Conservation (phyloP, 495 filamentous ascomycete genomes). For the Penicillium pancosmium region DNA sequence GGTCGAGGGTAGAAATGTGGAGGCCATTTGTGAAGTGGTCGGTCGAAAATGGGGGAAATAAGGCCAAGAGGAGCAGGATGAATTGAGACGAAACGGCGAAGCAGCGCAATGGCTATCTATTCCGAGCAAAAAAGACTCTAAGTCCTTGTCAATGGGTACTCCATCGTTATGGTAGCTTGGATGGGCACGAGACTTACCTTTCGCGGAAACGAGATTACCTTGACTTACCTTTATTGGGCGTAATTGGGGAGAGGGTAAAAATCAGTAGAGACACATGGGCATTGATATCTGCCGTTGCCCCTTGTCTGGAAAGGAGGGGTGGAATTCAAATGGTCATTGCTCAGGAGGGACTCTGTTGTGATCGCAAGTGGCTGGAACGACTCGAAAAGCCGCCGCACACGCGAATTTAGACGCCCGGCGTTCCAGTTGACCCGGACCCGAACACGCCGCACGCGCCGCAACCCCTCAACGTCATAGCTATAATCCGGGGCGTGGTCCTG, state of each 20-base stretch:
- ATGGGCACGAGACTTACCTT: conserved; percentile 15
- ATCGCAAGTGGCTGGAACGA: conserved; percentile 19
- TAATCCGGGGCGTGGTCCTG: conserved; percentile 10
- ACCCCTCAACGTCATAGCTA: conserved; percentile 36
- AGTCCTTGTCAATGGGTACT: background rate
- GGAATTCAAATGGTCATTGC: conserved; percentile 16
- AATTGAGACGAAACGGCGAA: background rate
- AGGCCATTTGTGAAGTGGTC: conserved; percentile 37
- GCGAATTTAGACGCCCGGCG: conserved; percentile 21
- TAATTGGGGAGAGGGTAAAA: background rate
- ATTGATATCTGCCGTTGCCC: background rate
- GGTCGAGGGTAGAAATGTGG: conserved; percentile 53
- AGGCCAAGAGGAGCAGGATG: background rate
- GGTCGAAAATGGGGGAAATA: background rate
- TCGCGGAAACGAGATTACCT: background rate
- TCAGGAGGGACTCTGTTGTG: conserved; percentile 24
- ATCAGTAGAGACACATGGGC: conserved; percentile 7
- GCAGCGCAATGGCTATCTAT: background rate
- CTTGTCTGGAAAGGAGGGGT: conserved; percentile 5
- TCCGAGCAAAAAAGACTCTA: background rate
- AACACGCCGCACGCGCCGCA: conserved; percentile 7
- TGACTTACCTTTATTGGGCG: conserved; percentile 20
- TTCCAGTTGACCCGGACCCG: conserved; percentile 28
- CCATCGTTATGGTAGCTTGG: background rate
- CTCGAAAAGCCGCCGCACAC: conserved; percentile 18